These are phyloP conservation scores for Ophiognomonia clavigignenti-juglandacearum DNA, from an alignment of 2,329 filamentous ascomycete species.

Conservation along the genomic window DNA sequence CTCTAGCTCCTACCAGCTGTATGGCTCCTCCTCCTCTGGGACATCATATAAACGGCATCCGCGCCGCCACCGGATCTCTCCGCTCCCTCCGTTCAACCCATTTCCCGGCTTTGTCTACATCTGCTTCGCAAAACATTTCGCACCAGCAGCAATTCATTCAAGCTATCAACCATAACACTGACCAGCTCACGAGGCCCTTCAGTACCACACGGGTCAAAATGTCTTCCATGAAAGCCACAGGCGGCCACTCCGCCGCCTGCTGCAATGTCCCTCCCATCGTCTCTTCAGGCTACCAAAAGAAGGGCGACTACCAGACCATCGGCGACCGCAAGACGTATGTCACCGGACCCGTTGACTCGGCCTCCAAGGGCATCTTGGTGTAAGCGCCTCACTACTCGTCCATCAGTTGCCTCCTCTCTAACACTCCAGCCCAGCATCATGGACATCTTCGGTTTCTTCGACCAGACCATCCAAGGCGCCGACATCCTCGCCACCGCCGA, in stretches of 20 bases:
- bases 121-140: not conserved
- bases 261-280: constrained; percentile 44
- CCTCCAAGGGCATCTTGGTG: constrained; percentile 55
- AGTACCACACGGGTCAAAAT: constrained; percentile 22
- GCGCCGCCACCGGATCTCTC: no score
- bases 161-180: not conserved
- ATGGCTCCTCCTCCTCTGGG: no score
- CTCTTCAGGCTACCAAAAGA: constrained; percentile 35
- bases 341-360: constrained; percentile 36
- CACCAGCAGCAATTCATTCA: not conserved
- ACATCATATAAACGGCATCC: not conserved
- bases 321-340: constrained; percentile 44
- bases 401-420: no score
- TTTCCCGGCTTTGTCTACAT: no score
- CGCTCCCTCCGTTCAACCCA: no score
- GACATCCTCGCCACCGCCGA: constrained; percentile 58
- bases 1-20: no score
- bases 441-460: constrained; percentile 68
- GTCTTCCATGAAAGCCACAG: constrained; percentile 28
- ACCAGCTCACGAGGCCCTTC: constrained; percentile 1
- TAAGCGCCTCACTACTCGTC: no score
- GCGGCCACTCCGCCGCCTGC: constrained; percentile 35
- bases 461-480: constrained; percentile 65
- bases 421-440: no score
- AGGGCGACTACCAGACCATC: constrained; percentile 41